Evolutionary conservation across 192 early-diverging fungal genomes (phyloP).

Genomic region (Thamnidium elegans): DNA sequence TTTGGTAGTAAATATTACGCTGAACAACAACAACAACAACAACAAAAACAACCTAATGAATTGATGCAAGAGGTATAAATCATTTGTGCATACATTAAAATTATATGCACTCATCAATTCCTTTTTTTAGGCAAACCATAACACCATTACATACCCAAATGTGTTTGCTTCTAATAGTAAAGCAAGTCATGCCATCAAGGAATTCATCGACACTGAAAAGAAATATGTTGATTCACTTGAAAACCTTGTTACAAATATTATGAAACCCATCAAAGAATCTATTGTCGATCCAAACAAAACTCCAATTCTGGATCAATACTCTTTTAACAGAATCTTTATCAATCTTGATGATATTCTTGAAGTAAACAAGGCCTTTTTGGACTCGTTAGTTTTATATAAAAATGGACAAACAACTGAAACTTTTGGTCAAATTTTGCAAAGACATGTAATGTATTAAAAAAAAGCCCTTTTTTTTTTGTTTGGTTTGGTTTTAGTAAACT

Average conservation of each 20-base stretch:
- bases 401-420: background rate
- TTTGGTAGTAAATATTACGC: background rate
- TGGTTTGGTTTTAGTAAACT: too few species aligned
- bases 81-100: too few species aligned
- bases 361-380: conserved; percentile 52
- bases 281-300: background rate
- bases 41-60: too few species aligned
- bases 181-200: background rate
- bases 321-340: conserved; percentile 50
- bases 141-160: too few species aligned
- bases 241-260: background rate
- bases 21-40: too few species aligned
- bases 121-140: too few species aligned
- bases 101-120: too few species aligned
- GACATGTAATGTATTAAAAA: conserved; percentile 14
- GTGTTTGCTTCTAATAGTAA: too few species aligned
- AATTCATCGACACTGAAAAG: background rate
- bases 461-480: background rate
- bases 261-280: background rate
- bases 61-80: too few species aligned
- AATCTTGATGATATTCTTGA: conserved; percentile 52
- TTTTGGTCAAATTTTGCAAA: conserved; percentile 1
- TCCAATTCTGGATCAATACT: conserved; percentile 47
- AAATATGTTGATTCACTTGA: background rate
- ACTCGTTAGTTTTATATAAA: conserved; percentile 14